Percentiles rank a stretch among this genome's conserved stretches.
Evolutionary conservation across 257 asterid species (phyloP).

Genomic region (Catharanthus roseus): DNA sequence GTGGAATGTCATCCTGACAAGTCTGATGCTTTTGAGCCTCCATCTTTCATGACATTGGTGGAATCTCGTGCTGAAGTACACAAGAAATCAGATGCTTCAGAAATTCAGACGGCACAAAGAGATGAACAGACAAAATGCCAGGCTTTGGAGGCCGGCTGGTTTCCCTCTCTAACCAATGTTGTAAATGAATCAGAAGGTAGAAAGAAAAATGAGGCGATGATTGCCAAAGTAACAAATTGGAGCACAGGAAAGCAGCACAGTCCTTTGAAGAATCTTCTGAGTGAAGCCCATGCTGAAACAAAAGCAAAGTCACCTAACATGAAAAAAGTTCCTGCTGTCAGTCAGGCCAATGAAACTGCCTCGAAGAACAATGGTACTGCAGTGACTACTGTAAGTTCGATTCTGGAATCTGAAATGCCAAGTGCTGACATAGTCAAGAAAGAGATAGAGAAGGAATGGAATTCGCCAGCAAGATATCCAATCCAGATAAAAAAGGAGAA

Average conservation of each 20-base stretch:
- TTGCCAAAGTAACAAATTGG: slow-evolving; percentile 76
- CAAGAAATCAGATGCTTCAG: slow-evolving; percentile 35
- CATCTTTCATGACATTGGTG: slow-evolving; percentile 71
- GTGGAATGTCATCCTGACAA: slow-evolving; percentile 28
- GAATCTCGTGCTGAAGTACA: slow-evolving; percentile 31
- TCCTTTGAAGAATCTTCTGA: slow-evolving; percentile 55
- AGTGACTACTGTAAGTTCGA: slow-evolving; percentile 32
- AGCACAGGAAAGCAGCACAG: slow-evolving; percentile 58
- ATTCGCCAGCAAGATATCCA: slow-evolving; percentile 87
- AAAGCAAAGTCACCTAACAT: slow-evolving; percentile 39
- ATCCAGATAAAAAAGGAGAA: slow-evolving; percentile 72
- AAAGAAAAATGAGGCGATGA: slow-evolving; percentile 76
- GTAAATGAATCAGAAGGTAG: slow-evolving; percentile 75
- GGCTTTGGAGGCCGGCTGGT: slow-evolving; percentile 61
- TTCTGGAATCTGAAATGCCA: slow-evolving; percentile 31
- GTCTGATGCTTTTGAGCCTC: slow-evolving; percentile 60
- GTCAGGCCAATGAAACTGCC: slow-evolving; percentile 34
- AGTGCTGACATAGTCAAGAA: slow-evolving; percentile 28
- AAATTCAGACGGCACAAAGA: slow-evolving; percentile 39
- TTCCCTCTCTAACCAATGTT: slow-evolving; percentile 62
- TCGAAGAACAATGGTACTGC: slow-evolving; percentile 30
- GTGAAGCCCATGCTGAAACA: slow-evolving; percentile 37
- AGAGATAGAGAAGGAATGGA: slow-evolving; percentile 69
- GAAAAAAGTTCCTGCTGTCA: slow-evolving; percentile 33
- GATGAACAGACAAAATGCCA: slow-evolving; percentile 44